A percentile compares a stretch with the other conserved stretches of the same genome.
These are phyloP conservation scores for Leishmania tropica DNA, from an alignment of 208 protist species.

Conservation along the genomic window DNA sequence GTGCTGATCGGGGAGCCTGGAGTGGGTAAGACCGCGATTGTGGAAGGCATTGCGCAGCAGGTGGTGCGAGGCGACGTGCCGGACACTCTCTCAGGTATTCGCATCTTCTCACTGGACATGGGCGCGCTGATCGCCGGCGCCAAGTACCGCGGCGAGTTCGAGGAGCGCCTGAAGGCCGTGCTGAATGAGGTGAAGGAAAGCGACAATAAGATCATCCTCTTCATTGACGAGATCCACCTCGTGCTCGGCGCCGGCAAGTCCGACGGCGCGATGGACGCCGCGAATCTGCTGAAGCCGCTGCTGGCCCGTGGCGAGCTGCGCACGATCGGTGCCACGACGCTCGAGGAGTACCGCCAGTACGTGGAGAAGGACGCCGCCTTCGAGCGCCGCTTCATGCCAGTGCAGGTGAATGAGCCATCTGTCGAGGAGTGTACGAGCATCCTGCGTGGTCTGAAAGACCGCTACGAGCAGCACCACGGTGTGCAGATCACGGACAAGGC, in stretches of 20 bases:
- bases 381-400: constrained; percentile 98
- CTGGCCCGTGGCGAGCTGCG: constrained; percentile 97
- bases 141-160: constrained; percentile 99
- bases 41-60: constrained; percentile 93
- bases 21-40: constrained; percentile 94
- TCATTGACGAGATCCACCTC: constrained; percentile 99
- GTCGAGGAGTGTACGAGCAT: constrained; percentile 98
- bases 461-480: constrained; percentile 94
- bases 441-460: constrained; percentile 95
- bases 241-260: constrained; percentile 97
- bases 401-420: constrained; percentile 96
- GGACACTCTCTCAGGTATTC: constrained; percentile 83
- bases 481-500: constrained; percentile 92
- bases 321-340: constrained; percentile 98
- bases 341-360: constrained; percentile 98
- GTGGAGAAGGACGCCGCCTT: constrained; percentile 99
- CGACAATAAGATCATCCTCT: constrained; percentile 98
- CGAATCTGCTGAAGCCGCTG: constrained; percentile 99
- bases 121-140: constrained; percentile 98
- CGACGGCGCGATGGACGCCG: constrained; percentile 97
- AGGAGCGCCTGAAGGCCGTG: constrained; percentile 99
- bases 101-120: constrained; percentile 97
- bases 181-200: constrained; percentile 98
- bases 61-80: constrained; percentile 94
- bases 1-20: constrained; percentile 98